Base-by-base conservation (phyloP, 140 eudicot genomes). In the Oenanthe javanica region DNA sequence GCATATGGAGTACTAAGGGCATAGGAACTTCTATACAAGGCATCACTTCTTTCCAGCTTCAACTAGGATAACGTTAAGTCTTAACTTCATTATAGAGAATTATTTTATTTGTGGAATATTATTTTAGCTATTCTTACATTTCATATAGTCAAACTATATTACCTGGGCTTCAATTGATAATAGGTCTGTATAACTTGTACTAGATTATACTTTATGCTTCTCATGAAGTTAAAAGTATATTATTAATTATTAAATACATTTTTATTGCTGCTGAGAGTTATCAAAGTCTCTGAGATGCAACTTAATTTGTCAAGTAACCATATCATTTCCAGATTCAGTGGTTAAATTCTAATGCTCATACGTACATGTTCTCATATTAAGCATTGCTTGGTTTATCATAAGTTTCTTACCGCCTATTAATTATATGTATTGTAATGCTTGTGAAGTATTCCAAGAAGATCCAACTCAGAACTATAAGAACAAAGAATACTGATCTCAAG, bases 401-500 rank as follows among this genome's bases (percentile, higher is more conserved):
- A 14, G 1, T 15, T 52, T 52, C 59, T 52, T 52, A 52, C 59
- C 8, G 21, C 59, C 16, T 16, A 1, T 52, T 52, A 52, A 31
- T 31, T 31, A 31, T 16, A 4, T 52, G 21, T 19, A 6, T 40
- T 49, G 38, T 57, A 78, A n/a, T 81, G 25, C 79, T 42, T 55
- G 40, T 73, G 12, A 72, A 46, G 31, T 70, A 72, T 54, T 55
- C 79, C 83, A n/a, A 57, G 64, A 81, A 25, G 74, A 79, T 70
- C 48, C 12, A 74, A 4, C 52, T 43, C 47, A 81, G 75, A 47
- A 59, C 46, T 15, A 46, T 75, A 16, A 73, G 25, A 81, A 55
- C n/a, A 43, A 25, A 75, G 19, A 78, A 59, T 78, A 12, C 84
- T 47, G 52, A 81, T 75, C 80, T 81, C 84, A 43, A 75, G 88